Evolutionary conservation across 192 early-diverging fungal species (phyloP).

Genomic region (Allomyces javanicus): DNA sequence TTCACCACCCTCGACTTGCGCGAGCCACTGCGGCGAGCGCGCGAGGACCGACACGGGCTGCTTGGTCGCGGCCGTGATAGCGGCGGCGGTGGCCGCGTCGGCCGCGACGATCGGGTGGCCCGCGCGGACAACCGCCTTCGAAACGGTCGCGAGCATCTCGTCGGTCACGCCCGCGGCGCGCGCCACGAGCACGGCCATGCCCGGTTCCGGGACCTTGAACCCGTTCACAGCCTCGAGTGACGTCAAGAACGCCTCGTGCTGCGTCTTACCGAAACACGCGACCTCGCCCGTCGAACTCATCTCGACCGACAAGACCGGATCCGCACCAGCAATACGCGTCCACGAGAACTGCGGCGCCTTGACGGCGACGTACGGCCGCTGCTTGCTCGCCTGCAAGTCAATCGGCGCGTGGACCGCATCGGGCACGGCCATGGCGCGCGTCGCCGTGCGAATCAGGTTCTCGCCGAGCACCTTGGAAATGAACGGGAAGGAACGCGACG

Average conservation of each 20-base stretch:
- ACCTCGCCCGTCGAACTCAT: conserved; percentile 98
- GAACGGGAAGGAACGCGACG: conserved; percentile 94
- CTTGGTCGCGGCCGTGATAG: too few species aligned
- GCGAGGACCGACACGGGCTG: too few species aligned
- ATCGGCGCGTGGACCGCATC: conserved; percentile 31
- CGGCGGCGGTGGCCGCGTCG: too few species aligned
- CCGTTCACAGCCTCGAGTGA: conserved; percentile 72
- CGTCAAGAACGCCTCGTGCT: conserved; percentile 68
- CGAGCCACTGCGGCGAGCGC: too few species aligned
- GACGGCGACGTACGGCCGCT: conserved; percentile 59
- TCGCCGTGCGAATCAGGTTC: conserved; percentile 84
- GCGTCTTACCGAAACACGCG: conserved; percentile 83
- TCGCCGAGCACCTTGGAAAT: conserved; percentile 82
- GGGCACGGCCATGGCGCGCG: conserved; percentile 51
- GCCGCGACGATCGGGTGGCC: too few species aligned
- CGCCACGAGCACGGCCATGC: conserved; percentile 42
- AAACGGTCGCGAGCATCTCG: too few species aligned
- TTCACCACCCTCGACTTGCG: too few species aligned
- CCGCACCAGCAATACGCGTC: conserved; percentile 86
- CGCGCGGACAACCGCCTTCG: too few species aligned
- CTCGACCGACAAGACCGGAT: conserved; percentile 92
- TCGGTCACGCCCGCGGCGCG: conserved; percentile 1
- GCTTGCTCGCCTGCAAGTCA: conserved; percentile 27
- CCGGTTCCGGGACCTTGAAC: conserved; percentile 61
- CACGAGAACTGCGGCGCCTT: conserved; percentile 94